These are phyloP conservation scores for Eucalyptus albens DNA, from an alignment of 345 rosid genomes.

Conservation along the genomic window DNA sequence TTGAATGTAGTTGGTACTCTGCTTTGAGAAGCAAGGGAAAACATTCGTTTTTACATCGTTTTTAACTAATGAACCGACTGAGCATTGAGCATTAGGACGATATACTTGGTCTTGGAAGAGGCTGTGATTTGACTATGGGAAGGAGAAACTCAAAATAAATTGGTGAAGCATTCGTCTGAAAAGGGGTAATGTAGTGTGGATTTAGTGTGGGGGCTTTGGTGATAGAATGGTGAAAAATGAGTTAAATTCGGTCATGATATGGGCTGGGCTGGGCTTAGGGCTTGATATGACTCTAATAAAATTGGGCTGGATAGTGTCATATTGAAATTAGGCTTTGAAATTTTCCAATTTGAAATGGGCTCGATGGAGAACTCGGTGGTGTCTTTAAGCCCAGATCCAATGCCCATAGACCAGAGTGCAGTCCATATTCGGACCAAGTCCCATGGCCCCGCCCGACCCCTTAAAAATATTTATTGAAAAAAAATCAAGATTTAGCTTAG, in stretches of 20 bases:
- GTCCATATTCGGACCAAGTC: background rate
- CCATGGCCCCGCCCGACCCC: background rate
- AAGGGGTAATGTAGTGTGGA: background rate
- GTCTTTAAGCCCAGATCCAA: background rate
- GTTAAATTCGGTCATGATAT: background rate
- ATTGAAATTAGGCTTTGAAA: background rate
- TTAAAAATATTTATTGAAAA: no score
- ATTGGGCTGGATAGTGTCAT: background rate
- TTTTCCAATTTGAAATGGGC: background rate
- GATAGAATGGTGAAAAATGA: background rate
- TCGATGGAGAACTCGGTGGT: background rate
- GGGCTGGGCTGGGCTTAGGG: background rate
- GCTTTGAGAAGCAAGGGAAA: background rate
- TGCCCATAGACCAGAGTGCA: background rate
- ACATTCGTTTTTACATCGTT: background rate
- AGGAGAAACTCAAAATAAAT: background rate
- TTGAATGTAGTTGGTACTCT: background rate
- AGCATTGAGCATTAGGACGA: background rate
- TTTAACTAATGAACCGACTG: background rate
- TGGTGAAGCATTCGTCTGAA: background rate
- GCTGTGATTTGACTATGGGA: background rate
- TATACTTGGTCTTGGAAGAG: background rate
- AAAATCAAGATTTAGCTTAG: background rate
- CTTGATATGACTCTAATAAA: background rate
- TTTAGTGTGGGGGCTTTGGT: background rate